Evolutionary conservation across 164 flowering plant species (phyloP).

Genomic region (Brasenia schreberi): DNA sequence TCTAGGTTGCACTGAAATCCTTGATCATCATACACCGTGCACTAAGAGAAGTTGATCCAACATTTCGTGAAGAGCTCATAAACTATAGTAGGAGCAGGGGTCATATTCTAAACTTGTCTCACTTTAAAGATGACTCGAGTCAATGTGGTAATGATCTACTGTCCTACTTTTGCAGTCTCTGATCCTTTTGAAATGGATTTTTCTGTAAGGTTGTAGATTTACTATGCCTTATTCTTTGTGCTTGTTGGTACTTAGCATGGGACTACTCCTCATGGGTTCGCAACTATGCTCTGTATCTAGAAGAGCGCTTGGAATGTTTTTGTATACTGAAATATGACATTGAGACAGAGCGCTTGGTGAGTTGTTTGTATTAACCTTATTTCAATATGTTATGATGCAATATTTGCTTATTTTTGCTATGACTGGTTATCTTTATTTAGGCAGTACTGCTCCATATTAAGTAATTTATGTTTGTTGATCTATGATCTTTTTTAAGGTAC

Average conservation of each 20-base stretch:
- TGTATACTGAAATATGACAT: conserved; percentile 40
- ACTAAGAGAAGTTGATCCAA: conserved; percentile 38
- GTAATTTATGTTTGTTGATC: too few relatives aligned
- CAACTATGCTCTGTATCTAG: conserved; percentile 37
- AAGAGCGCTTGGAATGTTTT: conserved; percentile 46
- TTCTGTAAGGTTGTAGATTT: background rate
- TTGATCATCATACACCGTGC: conserved; percentile 46
- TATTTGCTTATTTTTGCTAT: too few relatives aligned
- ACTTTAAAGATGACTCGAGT: conserved; percentile 48
- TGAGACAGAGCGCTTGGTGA: conserved; percentile 28
- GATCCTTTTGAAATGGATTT: background rate
- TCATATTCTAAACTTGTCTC: conserved; percentile 32
- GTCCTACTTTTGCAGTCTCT: background rate
- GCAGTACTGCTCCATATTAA: too few relatives aligned
- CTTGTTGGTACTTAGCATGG: conserved; percentile 30
- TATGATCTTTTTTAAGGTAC: too few relatives aligned
- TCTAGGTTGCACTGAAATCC: conserved; percentile 57
- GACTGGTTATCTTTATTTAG: too few relatives aligned
- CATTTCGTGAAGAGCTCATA: conserved; percentile 34
- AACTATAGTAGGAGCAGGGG: conserved; percentile 20
- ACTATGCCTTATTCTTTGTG: background rate
- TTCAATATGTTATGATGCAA: too few relatives aligned
- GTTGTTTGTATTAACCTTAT: background rate
- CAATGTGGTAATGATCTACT: conserved; percentile 25
- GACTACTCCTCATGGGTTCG: conserved; percentile 58